Conservation (phyloP, 2,329 filamentous ascomycete genomes). For the Penicillium rolfsii region DNA sequence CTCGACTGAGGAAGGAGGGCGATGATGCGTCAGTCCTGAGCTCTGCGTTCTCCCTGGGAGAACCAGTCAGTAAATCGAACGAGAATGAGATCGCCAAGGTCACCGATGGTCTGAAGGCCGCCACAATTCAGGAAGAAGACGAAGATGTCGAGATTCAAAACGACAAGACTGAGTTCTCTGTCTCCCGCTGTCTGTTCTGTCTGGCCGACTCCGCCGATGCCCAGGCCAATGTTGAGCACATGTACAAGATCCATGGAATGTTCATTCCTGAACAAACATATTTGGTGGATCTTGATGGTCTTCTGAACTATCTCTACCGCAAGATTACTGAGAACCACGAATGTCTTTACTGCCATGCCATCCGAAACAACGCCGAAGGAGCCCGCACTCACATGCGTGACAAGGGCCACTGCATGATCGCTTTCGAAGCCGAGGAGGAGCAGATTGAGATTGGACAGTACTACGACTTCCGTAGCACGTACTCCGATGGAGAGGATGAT, state of each 20-base stretch:
- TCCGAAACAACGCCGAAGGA: conserved; percentile 75
- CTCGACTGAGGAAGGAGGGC: conserved; percentile 51
- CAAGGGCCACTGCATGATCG: conserved; percentile 95
- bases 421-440: conserved; percentile 83
- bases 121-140: conserved; percentile 58
- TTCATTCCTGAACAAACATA: conserved; percentile 91
- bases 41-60: conserved; percentile 87
- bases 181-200: conserved; percentile 80
- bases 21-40: conserved; percentile 80
- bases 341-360: conserved; percentile 85
- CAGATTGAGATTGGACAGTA: conserved; percentile 94
- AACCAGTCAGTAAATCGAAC: conserved; percentile 63
- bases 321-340: conserved; percentile 80
- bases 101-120: conserved; percentile 73
- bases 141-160: conserved; percentile 49
- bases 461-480: conserved; percentile 95
- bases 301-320: conserved; percentile 75
- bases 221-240: conserved; percentile 79
- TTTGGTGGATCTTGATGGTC: conserved; percentile 77
- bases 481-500: conserved; percentile 76
- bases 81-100: conserved; percentile 77
- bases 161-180: conserved; percentile 50
- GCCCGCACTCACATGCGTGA: conserved; percentile 97
- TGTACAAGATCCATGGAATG: conserved; percentile 92
- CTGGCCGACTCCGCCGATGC: conserved; percentile 78